These are phyloP conservation scores for Aspergillus nidulans DNA, from an alignment of 495 filamentous ascomycete genomes.

Conservation along the genomic window DNA sequence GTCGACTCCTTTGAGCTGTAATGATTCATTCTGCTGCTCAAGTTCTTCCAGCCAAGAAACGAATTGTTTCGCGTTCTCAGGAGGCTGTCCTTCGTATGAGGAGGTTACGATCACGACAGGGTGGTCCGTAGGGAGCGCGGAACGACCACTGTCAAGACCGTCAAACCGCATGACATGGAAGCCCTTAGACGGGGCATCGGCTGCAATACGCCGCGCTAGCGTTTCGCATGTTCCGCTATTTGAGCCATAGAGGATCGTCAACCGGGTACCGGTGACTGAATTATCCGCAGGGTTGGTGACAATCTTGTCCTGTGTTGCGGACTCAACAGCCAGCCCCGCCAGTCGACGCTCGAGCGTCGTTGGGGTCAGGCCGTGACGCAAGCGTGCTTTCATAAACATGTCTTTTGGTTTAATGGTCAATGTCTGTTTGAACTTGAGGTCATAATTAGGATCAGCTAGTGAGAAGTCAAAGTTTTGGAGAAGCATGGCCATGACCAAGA, in stretches of 20 bases:
- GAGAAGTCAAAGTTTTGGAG: conserved; percentile 61
- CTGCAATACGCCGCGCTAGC: background rate
- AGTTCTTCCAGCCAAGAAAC: conserved; percentile 8
- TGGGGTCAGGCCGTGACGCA: conserved; percentile 55
- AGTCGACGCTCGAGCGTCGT: conserved; percentile 48
- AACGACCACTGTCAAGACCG: conserved; percentile 3
- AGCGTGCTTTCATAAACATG: conserved; percentile 62
- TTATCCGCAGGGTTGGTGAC: background rate
- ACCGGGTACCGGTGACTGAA: background rate
- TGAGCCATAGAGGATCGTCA: conserved; percentile 8
- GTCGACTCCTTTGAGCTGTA: background rate
- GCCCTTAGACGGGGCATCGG: background rate
- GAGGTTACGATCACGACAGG: conserved; percentile 13
- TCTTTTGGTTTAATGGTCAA: conserved; percentile 73
- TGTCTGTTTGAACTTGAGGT: conserved; percentile 60
- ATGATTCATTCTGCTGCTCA: background rate
- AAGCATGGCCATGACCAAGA: conserved; percentile 51
- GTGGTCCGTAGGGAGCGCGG: background rate
- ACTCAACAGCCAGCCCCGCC: background rate
- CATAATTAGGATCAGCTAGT: conserved; percentile 51
- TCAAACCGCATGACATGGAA: background rate
- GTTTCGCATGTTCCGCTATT: conserved; percentile 14
- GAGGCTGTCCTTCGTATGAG: conserved; percentile 14
- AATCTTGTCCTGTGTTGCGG: background rate
- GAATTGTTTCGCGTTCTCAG: conserved; percentile 15